phyloP scores from a whole-genome alignment of 768 basidiomycete genomes.

The Leccinellum luteum region DNA sequence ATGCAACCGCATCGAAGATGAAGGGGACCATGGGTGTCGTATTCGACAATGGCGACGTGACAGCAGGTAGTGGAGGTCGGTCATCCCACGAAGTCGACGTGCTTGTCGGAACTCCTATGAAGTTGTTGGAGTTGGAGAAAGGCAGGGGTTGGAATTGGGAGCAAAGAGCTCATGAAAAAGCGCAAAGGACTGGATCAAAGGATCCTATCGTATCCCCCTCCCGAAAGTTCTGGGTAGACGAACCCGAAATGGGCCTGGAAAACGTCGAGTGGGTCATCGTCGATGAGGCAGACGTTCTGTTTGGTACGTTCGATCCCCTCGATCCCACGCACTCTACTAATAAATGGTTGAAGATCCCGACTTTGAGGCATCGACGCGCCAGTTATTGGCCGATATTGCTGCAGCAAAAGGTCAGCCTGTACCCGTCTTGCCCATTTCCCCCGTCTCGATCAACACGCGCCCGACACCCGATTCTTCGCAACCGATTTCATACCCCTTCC shows the following conservation, averaged over 20 bases:
- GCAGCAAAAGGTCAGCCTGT: conserved; percentile 46
- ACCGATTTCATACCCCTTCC: conserved; percentile 61
- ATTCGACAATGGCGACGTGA: conserved; percentile 24
- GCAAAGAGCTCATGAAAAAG: conserved; percentile 24
- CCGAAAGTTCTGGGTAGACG: conserved; percentile 41
- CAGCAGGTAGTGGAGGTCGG: conserved; percentile 20
- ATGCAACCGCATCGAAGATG: conserved; percentile 52
- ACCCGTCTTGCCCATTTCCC: conserved; percentile 15
- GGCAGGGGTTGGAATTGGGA: conserved; percentile 54
- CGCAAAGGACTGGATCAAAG: conserved; percentile 23
- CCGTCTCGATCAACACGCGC: conserved; percentile 15
- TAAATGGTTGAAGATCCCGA: conserved; percentile 61
- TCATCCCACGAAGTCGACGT: conserved; percentile 43
- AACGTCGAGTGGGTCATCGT: conserved; percentile 86
- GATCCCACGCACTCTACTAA: neutral
- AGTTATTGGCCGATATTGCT: conserved; percentile 68
- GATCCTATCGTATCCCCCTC: conserved; percentile 17
- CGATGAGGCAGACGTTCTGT: conserved; percentile 89
- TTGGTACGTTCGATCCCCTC: conserved; percentile 50
- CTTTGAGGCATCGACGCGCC: conserved; percentile 71
- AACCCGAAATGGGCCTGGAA: conserved; percentile 59
- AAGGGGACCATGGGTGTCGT: conserved; percentile 14
- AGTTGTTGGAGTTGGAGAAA: conserved; percentile 56
- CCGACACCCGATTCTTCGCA: conserved; percentile 10
- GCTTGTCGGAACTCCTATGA: conserved; percentile 63